Evolutionary conservation across 345 rosid genomes (phyloP).

Genomic region (Excoecaria cochinchinensis): DNA sequence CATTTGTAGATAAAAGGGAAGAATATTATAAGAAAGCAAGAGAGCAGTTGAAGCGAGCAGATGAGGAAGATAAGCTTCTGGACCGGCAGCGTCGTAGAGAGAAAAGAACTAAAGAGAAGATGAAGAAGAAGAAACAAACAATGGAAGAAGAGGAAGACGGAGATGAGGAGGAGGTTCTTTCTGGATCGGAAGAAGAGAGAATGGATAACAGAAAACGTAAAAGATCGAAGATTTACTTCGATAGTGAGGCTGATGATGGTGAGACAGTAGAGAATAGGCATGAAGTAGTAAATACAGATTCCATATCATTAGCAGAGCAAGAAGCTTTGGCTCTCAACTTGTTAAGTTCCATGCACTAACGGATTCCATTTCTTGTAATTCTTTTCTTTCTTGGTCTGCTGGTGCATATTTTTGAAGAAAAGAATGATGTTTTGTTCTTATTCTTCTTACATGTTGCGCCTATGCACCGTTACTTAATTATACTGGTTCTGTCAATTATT

Average conservation of each 20-base stretch:
- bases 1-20: constrained; percentile 48
- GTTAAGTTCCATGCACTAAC: constrained; percentile 54
- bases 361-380: background rate
- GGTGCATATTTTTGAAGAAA: background rate
- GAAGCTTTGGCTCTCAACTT: constrained; percentile 83
- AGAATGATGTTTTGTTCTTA: background rate
- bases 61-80: constrained; percentile 75
- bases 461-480: too few species aligned
- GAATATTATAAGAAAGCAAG: constrained; percentile 66
- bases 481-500: too few species aligned
- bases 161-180: constrained; percentile 43
- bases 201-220: constrained; percentile 37
- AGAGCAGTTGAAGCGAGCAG: constrained; percentile 69
- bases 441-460: background rate
- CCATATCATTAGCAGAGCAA: constrained; percentile 68
- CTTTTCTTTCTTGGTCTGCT: background rate
- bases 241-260: constrained; percentile 39
- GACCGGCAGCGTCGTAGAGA: constrained; percentile 71
- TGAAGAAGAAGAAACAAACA: constrained; percentile 60
- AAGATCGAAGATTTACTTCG: constrained; percentile 50
- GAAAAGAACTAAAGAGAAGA: constrained; percentile 63
- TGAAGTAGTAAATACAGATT: constrained; percentile 34
- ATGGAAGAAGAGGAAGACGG: constrained; percentile 39
- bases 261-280: constrained; percentile 21
- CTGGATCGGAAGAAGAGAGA: constrained; percentile 50